Evolutionary conservation across 2,329 filamentous ascomycete genomes (phyloP), one percentile per base, ranked within the genome.

Genomic region (Blastomyces parvus): DNA sequence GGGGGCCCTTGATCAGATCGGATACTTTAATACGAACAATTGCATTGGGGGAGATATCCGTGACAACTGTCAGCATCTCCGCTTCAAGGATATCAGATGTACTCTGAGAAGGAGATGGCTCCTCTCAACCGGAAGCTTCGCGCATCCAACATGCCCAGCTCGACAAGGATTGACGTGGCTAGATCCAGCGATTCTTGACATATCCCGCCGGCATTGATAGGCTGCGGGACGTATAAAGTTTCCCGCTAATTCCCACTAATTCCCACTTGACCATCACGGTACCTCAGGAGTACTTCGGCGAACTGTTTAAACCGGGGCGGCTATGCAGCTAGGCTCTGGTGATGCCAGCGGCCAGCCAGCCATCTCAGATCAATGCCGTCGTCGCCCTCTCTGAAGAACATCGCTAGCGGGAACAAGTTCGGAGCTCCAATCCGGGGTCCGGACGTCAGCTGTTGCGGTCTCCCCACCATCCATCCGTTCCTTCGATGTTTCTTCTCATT

Each of bases 91-190:
- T 55, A n/a, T 5, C 14, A 55, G 52, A 30, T 33, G 52, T 19
- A 7, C 52, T 6, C 17, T 19, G 27, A 27, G 27, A 6, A 33
- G 7, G 25, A 30, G 27, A 30, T 30, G 30, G 9, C 30, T 33
- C 27, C 30, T 36, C 27, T 55, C n/a, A 57, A 22, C 19, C 22
- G 30, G 14, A 38, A 38, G 53, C 33, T 38, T 57, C 27, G 14
- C 30, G 33, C 19, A 40, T 40, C 17, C n/a, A 33, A 14, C 33
- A 33, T 40, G n/a, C 11, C 53, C 30, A 38, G 33, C 8, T 22
- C 30, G n/a, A 57, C 55, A 40, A 25, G 55, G 30, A 57, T 57
- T 57, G 55, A 57, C 55, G 55, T 57, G 55, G 55, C 55, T 57
- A 57, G 19, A 38, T 42, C 36, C 40, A 36, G 33, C 25, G n/a